These are phyloP conservation scores for Solanum chaucha DNA, from an alignment of 257 asterid genomes.

Conservation along the genomic window DNA sequence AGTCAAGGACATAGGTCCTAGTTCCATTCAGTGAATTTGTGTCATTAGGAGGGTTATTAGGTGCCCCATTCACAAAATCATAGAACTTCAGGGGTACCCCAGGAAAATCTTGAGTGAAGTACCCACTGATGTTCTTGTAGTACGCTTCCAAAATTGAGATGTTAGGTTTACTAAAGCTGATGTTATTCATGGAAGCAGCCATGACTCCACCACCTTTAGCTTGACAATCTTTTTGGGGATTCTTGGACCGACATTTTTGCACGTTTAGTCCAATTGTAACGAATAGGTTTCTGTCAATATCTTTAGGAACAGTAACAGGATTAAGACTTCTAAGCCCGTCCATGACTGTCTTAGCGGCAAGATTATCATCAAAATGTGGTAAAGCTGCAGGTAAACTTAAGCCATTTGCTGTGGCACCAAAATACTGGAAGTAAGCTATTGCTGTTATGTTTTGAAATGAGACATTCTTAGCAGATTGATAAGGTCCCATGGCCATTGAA, in stretches of 20 bases:
- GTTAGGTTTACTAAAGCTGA: constrained; percentile 47
- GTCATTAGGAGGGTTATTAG: constrained; percentile 44
- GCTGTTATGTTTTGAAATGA: constrained; percentile 45
- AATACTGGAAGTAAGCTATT: constrained; percentile 53
- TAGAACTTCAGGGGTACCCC: constrained; percentile 32
- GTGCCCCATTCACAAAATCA: constrained; percentile 55
- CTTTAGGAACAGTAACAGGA: constrained; percentile 28
- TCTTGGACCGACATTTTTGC: constrained; percentile 31
- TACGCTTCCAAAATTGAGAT: constrained; percentile 43
- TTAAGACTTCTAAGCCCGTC: constrained; percentile 43
- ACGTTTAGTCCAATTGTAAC: constrained; percentile 50
- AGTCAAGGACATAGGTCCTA: constrained; percentile 44
- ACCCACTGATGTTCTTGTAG: constrained; percentile 26
- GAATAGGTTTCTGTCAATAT: constrained; percentile 37
- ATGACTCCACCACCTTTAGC: constrained; percentile 45
- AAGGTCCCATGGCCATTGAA: constrained; percentile 57
- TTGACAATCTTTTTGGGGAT: constrained; percentile 33
- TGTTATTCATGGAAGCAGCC: constrained; percentile 62
- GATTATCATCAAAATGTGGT: constrained; percentile 39
- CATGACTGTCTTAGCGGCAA: constrained; percentile 51
- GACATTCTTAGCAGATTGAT: constrained; percentile 49
- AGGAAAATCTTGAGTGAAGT: constrained; percentile 41
- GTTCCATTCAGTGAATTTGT: constrained; percentile 42
- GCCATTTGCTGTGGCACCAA: constrained; percentile 30
- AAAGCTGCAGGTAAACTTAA: constrained; percentile 34